phyloP scores from a whole-genome alignment of 805 yeast genomes.

The Yarrowia sp. region DNA sequence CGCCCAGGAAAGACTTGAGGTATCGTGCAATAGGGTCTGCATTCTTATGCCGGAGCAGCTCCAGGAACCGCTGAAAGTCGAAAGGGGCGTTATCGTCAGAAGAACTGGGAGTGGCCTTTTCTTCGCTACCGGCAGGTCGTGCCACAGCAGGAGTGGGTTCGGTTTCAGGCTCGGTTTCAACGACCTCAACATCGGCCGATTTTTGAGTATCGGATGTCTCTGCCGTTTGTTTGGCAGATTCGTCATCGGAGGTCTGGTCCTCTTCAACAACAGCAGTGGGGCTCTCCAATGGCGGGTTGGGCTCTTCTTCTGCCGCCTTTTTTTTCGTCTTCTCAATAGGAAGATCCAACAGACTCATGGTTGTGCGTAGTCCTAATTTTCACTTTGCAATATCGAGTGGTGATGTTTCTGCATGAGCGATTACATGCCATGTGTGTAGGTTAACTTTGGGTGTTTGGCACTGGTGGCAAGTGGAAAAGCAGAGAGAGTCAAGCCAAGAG shows the following conservation, averaged over 20 bases:
- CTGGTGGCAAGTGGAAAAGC: neutral
- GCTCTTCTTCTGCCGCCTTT: neutral
- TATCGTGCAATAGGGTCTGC: conserved; percentile 91
- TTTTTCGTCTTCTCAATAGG: conserved; percentile 24
- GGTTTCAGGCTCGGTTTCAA: neutral
- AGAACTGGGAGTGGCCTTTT: neutral
- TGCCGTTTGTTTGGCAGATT: neutral
- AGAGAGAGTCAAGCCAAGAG: neutral
- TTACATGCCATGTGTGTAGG: conserved; percentile 11
- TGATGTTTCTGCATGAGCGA: conserved; percentile 25
- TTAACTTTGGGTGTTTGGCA: neutral
- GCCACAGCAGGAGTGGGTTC: neutral
- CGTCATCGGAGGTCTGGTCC: neutral
- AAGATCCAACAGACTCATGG: conserved; percentile 25
- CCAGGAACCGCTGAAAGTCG: conserved; percentile 78
- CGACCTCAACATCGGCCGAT: neutral
- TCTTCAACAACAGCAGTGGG: neutral
- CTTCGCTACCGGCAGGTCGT: neutral
- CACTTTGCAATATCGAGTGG: neutral
- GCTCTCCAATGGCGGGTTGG: neutral
- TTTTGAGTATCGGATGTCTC: neutral
- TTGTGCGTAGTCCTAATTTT: neutral
- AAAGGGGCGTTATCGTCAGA: conserved; percentile 21
- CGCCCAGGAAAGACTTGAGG: conserved; percentile 75
- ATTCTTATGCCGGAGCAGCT: conserved; percentile 64